Conservation (phyloP, 2,329 filamentous ascomycete genomes). For the Teratosphaeria epicoccoides region DNA sequence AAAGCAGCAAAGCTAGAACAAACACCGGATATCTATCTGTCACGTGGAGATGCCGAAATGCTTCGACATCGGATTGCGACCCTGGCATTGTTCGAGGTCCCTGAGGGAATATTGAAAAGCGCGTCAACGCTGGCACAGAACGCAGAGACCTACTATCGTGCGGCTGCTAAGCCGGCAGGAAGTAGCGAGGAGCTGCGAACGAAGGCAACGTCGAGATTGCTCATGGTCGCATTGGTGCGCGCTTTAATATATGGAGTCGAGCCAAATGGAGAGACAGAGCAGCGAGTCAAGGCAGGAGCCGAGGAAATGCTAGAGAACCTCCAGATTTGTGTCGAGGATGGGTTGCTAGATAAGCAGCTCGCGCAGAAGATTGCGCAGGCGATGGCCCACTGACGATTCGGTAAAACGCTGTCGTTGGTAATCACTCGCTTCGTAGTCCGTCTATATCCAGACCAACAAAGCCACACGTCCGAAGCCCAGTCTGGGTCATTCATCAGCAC, state of each 20-base stretch:
- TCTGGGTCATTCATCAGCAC: background rate
- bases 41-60: constrained; percentile 47
- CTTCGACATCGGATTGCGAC: constrained; percentile 41
- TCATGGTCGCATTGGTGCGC: constrained; percentile 30
- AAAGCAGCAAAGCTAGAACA: constrained; percentile 39
- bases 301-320: constrained; percentile 30
- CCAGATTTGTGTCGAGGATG: constrained; percentile 44
- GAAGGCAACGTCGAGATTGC: constrained; percentile 28
- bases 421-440: background rate
- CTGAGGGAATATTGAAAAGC: constrained; percentile 35
- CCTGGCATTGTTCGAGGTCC: constrained; percentile 22
- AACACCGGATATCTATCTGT: constrained; percentile 40
- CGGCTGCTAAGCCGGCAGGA: constrained; percentile 30
- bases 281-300: background rate
- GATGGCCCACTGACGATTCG: background rate
- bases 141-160: constrained; percentile 48
- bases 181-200: constrained; percentile 27
- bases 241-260: constrained; percentile 31
- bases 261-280: constrained; percentile 30
- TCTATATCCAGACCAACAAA: background rate
- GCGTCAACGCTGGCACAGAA: constrained; percentile 42
- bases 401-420: background rate
- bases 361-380: constrained; percentile 3
- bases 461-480: background rate
- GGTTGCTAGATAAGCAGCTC: constrained; percentile 12